Percentiles rank a stretch among this genome's conserved stretches.
Evolutionary conservation across 1,284 basidiomycete genomes (phyloP).

Genomic region (Leccinum subrobustum): DNA sequence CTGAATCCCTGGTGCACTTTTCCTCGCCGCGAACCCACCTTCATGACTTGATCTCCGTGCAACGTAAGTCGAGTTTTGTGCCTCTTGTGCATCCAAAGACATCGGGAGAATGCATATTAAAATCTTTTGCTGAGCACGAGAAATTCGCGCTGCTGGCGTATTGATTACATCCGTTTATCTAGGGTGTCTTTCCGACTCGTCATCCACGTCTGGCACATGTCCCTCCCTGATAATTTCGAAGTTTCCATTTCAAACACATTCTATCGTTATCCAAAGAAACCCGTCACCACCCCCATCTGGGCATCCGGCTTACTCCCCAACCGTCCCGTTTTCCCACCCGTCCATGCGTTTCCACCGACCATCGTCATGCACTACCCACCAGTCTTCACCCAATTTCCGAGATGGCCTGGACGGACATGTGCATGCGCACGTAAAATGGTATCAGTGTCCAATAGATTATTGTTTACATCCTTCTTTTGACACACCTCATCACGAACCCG

Average conservation of each 20-base stretch:
- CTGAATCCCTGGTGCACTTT: constrained; percentile 6
- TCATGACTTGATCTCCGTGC: constrained; percentile 22
- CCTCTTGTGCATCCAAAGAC: neutral
- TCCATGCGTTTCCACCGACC: constrained; percentile 6
- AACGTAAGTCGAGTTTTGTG: neutral
- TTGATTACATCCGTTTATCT: constrained; percentile 9
- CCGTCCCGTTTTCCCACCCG: constrained; percentile 5
- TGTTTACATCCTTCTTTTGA: neutral
- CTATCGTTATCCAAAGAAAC: constrained; percentile 9
- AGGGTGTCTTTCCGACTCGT: constrained; percentile 6
- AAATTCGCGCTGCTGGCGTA: constrained; percentile 1
- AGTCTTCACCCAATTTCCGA: constrained; percentile 22
- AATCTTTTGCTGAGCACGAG: constrained; percentile 10
- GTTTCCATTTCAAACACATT: constrained; percentile 6
- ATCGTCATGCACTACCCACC: constrained; percentile 12
- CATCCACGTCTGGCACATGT: constrained; percentile 6
- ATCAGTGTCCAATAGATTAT: constrained; percentile 2
- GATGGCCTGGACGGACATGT: constrained; percentile 6
- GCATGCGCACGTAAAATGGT: constrained; percentile 8
- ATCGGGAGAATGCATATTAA: neutral
- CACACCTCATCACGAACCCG: neutral
- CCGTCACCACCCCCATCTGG: constrained; percentile 10
- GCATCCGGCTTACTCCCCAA: neutral
- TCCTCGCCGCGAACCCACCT: constrained; percentile 17
- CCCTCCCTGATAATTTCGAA: constrained; percentile 13